These are phyloP conservation scores for Fraxinus sp. DNA, from an alignment of 305 asterid genomes.

Conservation along the genomic window DNA sequence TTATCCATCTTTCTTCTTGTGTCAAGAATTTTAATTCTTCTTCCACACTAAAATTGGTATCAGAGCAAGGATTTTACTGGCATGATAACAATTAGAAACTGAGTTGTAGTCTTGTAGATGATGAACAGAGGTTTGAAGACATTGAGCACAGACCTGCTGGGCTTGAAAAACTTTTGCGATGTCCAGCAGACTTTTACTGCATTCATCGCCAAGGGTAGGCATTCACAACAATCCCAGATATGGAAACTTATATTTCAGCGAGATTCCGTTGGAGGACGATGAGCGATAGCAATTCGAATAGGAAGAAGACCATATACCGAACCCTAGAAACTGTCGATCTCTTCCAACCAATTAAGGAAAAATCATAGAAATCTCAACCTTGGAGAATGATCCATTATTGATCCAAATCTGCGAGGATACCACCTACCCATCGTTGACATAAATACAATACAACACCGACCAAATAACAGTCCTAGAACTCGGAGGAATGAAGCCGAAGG, in stretches of 20 bases:
- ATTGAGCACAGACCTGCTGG: not conserved
- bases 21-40: not conserved
- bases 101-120: not conserved
- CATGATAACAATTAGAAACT: not conserved
- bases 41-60: not conserved
- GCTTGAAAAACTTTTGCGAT: not conserved
- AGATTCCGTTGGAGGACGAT: not conserved
- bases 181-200: not conserved
- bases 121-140: not conserved
- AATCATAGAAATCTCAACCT: not conserved
- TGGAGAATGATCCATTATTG: not conserved
- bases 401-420: not conserved
- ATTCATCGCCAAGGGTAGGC: not conserved
- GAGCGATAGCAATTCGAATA: not conserved
- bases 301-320: not conserved
- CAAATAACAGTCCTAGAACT: not conserved
- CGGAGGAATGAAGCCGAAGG: not conserved
- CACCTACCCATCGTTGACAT: not conserved
- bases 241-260: not conserved
- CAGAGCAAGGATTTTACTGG: not conserved
- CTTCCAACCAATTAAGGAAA: not conserved
- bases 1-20: not conserved
- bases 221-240: not conserved
- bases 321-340: not conserved
- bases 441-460: not conserved